phyloP scores from a whole-genome alignment of 2,329 filamentous ascomycete species.

The Pseudofabraea citricarpa region DNA sequence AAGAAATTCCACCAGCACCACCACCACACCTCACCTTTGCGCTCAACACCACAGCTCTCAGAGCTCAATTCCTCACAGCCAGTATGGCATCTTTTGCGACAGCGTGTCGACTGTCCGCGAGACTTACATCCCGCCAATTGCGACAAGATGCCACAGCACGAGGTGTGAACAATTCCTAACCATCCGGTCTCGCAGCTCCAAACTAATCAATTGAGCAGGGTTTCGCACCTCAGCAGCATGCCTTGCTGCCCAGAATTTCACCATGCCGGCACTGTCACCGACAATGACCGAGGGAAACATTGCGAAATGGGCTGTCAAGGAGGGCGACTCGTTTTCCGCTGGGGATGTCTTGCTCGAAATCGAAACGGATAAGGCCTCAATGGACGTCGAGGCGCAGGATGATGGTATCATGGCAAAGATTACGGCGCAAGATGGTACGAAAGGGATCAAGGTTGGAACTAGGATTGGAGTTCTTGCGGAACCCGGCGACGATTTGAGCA shows the following conservation, averaged over 20 bases:
- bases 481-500: slow-evolving; percentile 70
- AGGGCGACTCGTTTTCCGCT: slow-evolving; percentile 76
- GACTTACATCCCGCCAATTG: slow-evolving; percentile 50
- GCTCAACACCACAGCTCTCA: slow-evolving; percentile 22
- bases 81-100: slow-evolving; percentile 63
- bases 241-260: slow-evolving; percentile 78
- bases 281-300: slow-evolving; percentile 96
- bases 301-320: slow-evolving; percentile 78
- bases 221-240: slow-evolving; percentile 58
- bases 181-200: slow-evolving; percentile 7
- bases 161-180: slow-evolving; percentile 41
- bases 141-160: slow-evolving; percentile 49
- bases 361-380: slow-evolving; percentile 90
- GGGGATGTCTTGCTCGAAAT: slow-evolving; percentile 89
- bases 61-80: slow-evolving; percentile 20
- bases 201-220: slow-evolving; percentile 38
- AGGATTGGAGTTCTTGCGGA: slow-evolving; percentile 83
- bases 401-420: slow-evolving; percentile 86
- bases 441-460: slow-evolving; percentile 71
- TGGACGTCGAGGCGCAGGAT: slow-evolving; percentile 92
- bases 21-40: slow-evolving; percentile 10
- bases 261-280: slow-evolving; percentile 85
- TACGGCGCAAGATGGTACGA: slow-evolving; percentile 65
- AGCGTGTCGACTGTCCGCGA: slow-evolving; percentile 59
- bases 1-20: slow-evolving; percentile 10